Conservation (phyloP, 495 filamentous ascomycete species). For the Xylaria telfairii region DNA sequence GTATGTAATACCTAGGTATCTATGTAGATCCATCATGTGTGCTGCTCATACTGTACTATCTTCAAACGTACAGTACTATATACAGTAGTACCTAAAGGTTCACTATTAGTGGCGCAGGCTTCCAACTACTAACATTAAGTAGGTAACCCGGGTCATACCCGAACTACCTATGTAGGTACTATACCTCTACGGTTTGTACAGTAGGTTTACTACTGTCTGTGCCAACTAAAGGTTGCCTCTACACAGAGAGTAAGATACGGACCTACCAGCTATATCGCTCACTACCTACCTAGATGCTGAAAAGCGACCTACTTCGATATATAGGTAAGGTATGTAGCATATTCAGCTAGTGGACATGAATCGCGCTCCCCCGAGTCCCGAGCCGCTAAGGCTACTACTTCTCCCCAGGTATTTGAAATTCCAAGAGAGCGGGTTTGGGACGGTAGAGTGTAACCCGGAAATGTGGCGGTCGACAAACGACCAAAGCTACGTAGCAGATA, state of each 20-base stretch:
- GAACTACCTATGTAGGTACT: too few species aligned
- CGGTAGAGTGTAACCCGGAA: background rate
- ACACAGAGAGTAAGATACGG: background rate
- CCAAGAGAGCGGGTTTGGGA: background rate
- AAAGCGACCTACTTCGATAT: too few species aligned
- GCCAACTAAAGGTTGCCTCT: too few species aligned
- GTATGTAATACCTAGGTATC: background rate
- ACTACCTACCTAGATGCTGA: too few species aligned
- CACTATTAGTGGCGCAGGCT: conserved; percentile 1
- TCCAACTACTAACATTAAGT: background rate
- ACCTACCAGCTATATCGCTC: background rate
- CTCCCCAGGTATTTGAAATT: conserved; percentile 10
- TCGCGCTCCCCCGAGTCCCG: background rate
- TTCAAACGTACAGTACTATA: too few species aligned
- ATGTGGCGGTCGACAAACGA: conserved; percentile 6
- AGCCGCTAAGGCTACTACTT: background rate
- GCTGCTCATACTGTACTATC: background rate
- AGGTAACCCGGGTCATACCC: too few species aligned
- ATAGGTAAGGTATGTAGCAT: too few species aligned
- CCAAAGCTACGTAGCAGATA: background rate
- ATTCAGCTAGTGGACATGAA: too few species aligned
- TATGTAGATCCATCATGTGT: too few species aligned
- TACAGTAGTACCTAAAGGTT: too few species aligned
- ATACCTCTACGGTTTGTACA: too few species aligned
- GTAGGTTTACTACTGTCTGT: too few species aligned